These are phyloP conservation scores for Kodamaea hsintzibuensis DNA, from an alignment of 805 yeast species.

Conservation along the genomic window DNA sequence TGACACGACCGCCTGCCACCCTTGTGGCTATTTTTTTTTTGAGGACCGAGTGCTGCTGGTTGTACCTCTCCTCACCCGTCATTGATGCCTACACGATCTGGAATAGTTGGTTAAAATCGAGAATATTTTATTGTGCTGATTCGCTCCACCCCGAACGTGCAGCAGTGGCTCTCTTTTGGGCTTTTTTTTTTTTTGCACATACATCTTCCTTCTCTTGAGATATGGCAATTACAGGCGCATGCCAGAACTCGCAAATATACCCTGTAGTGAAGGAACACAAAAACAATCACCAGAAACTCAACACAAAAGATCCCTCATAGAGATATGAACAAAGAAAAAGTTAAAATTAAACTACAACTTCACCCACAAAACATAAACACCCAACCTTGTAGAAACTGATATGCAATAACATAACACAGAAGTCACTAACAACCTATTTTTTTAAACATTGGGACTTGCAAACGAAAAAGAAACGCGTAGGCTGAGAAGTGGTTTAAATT, in stretches of 20 bases:
- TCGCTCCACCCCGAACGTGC: conserved; percentile 6
- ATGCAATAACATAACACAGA: not conserved
- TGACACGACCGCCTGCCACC: not conserved
- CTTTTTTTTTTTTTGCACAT: not conserved
- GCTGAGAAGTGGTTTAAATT: not conserved
- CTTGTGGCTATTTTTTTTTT: not conserved
- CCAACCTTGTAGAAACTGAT: not conserved
- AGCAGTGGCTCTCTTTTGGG: conserved; percentile 2
- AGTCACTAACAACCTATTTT: conserved; percentile 4
- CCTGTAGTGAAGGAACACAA: conserved; percentile 2
- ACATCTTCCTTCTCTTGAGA: not conserved
- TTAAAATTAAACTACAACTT: conserved; percentile 1
- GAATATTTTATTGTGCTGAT: conserved; percentile 2
- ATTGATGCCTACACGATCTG: conserved; percentile 5
- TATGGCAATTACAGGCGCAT: not conserved
- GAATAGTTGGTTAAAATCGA: conserved; percentile 4
- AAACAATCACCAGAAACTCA: not conserved
- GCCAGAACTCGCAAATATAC: conserved; percentile 1
- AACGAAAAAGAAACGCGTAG: not conserved
- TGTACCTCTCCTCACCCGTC: conserved; percentile 1
- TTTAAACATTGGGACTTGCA: conserved; percentile 1
- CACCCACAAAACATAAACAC: conserved; percentile 1
- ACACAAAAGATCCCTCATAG: not conserved
- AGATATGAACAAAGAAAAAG: not conserved
- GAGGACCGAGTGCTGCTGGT: not conserved